Conservation (phyloP, 495 filamentous ascomycete species). For the Neurospora terricola region DNA sequence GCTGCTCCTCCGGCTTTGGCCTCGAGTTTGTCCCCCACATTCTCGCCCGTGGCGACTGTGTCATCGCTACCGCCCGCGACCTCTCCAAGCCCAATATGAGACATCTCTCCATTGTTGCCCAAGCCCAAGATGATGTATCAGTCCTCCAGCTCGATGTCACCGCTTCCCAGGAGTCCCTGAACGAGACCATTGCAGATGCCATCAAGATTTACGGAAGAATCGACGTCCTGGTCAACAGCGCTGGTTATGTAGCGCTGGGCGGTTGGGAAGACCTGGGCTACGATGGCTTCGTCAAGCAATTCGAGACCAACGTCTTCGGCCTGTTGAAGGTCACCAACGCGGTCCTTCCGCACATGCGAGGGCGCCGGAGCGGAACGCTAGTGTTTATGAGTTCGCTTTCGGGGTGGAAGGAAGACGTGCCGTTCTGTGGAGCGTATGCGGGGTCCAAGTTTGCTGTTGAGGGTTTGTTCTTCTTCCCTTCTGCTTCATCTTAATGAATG, state of each 20-base stretch:
- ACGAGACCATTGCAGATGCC: constrained; percentile 23
- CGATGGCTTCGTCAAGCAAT: constrained; percentile 26
- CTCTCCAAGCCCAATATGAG: constrained; percentile 17
- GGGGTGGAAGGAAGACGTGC: constrained; percentile 7
- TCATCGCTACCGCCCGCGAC: constrained; percentile 46
- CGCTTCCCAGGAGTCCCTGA: constrained; percentile 27
- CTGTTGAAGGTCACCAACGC: constrained; percentile 34
- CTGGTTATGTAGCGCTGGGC: constrained; percentile 37
- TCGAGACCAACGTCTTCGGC: constrained; percentile 44
- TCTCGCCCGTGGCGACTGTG: constrained; percentile 41
- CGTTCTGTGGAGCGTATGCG: constrained; percentile 8
- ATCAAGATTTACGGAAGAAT: constrained; percentile 31
- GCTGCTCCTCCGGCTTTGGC: constrained; percentile 36
- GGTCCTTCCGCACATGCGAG: constrained; percentile 36
- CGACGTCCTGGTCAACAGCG: constrained; percentile 49
- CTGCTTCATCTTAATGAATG: no score
- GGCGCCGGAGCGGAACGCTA: constrained; percentile 35
- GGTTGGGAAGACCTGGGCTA: constrained; percentile 29
- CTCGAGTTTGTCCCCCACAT: constrained; percentile 29
- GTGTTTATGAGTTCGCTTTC: constrained; percentile 14
- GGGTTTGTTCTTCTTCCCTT: constrained; percentile 7
- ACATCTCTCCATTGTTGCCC: not conserved
- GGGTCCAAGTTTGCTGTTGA: constrained; percentile 14
- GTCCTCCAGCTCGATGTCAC: constrained; percentile 39
- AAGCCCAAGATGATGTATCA: not conserved